A percentile compares a stretch with the other conserved stretches of the same genome.
These are phyloP conservation scores for Ascochyta lentis DNA, from an alignment of 2,329 filamentous ascomycete species.

Conservation along the genomic window DNA sequence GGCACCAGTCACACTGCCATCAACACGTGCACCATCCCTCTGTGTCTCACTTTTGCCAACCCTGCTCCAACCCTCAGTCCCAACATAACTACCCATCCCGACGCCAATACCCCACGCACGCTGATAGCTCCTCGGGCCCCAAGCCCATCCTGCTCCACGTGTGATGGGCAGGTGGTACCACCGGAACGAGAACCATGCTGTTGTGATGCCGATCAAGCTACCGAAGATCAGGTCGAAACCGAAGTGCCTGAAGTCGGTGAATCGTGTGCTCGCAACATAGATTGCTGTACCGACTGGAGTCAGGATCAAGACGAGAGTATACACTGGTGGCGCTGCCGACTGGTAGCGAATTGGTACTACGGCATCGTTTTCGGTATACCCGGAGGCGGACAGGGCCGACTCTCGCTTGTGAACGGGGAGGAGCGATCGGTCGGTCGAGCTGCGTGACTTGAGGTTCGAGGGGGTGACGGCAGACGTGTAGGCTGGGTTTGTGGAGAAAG, in stretches of 20 bases:
- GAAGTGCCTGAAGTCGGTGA: constrained; percentile 87
- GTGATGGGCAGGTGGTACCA: constrained; percentile 84
- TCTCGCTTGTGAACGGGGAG: constrained; percentile 38
- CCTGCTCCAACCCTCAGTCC: constrained; percentile 54
- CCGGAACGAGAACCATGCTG: constrained; percentile 77
- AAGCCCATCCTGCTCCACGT: constrained; percentile 85
- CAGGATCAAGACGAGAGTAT: constrained; percentile 73
- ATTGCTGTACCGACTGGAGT: constrained; percentile 76
- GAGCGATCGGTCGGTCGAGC: constrained; percentile 10
- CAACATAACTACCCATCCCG: constrained; percentile 58
- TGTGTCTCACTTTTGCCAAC: constrained; percentile 18
- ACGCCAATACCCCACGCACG: constrained; percentile 82
- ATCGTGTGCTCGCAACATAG: constrained; percentile 85
- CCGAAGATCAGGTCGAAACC: constrained; percentile 92
- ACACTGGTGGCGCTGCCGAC: constrained; percentile 82
- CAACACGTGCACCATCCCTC: constrained; percentile 9
- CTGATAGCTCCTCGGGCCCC: constrained; percentile 76
- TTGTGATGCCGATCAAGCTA: constrained; percentile 75
- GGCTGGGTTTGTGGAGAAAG: constrained; percentile 57
- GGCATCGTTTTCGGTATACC: constrained; percentile 34
- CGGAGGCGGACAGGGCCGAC: constrained; percentile 25
- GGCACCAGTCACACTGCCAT: constrained; percentile 5
- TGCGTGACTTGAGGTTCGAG: constrained; percentile 39
- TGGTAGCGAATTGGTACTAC: constrained; percentile 68
- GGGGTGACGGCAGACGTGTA: constrained; percentile 54